A percentile compares a stretch with the other conserved stretches of the same genome.
phyloP scores from a whole-genome alignment of 805 yeast genomes.

The Tetrapisispora iriomotensis region DNA sequence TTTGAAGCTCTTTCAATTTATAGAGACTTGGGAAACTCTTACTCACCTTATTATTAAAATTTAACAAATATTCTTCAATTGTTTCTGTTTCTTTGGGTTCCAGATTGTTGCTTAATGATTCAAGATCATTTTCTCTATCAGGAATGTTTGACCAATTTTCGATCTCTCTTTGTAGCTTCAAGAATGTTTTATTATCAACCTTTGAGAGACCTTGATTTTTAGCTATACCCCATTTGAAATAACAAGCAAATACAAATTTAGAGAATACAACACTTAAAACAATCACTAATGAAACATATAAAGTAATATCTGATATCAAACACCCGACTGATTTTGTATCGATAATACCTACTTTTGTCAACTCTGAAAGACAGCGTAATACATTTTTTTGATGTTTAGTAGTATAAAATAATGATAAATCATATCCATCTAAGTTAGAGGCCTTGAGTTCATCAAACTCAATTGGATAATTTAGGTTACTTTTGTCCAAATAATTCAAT shows the following conservation, averaged over 20 bases:
- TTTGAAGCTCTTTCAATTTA: not conserved
- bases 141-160: conserved; percentile 83
- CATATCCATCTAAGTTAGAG: conserved; percentile 57
- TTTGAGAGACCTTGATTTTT: conserved; percentile 70
- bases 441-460: conserved; percentile 52
- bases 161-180: conserved; percentile 52
- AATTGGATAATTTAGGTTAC: conserved; percentile 62
- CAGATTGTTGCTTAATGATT: conserved; percentile 38
- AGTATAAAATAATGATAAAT: conserved; percentile 61
- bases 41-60: not conserved
- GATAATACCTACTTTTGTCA: conserved; percentile 76
- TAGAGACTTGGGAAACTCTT: not conserved
- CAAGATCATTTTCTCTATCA: conserved; percentile 43
- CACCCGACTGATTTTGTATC: conserved; percentile 91
- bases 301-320: conserved; percentile 76
- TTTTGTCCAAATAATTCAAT: conserved; percentile 61
- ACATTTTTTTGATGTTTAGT: conserved; percentile 53
- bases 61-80: too few species aligned
- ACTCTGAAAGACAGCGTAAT: conserved; percentile 77
- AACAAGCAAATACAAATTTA: conserved; percentile 79
- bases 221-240: conserved; percentile 77
- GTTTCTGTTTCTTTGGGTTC: too few species aligned
- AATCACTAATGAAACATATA: conserved; percentile 70
- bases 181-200: conserved; percentile 49
- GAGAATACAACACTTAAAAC: conserved; percentile 69